phyloP scores from a whole-genome alignment of 2,329 filamentous ascomycete genomes.

The Orbilia ellipsospora region DNA sequence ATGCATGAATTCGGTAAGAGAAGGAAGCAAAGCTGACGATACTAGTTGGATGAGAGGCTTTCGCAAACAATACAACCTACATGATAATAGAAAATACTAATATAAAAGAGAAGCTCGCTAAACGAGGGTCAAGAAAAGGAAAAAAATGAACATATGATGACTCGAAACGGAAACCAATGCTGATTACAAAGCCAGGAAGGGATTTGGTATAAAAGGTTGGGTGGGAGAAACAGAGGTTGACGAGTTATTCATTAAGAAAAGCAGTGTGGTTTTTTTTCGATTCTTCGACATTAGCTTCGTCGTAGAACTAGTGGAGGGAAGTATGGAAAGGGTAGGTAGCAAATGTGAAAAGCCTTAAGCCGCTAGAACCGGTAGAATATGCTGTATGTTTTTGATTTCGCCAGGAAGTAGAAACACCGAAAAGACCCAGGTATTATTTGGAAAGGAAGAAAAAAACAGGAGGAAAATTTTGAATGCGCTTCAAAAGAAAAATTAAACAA shows the following conservation, averaged over 20 bases:
- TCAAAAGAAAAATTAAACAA: slow-evolving; percentile 37
- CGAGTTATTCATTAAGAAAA: slow-evolving; percentile 23
- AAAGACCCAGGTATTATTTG: slow-evolving; percentile 53
- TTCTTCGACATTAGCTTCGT: not conserved
- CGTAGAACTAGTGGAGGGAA: not conserved
- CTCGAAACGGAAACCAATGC: slow-evolving; percentile 18
- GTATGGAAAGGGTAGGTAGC: slow-evolving; percentile 9
- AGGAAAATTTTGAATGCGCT: slow-evolving; percentile 34
- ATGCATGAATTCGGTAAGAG: slow-evolving; percentile 46
- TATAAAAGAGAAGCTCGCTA: slow-evolving; percentile 45
- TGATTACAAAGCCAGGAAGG: slow-evolving; percentile 31
- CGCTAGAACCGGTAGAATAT: slow-evolving; percentile 59
- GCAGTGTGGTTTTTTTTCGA: not conserved
- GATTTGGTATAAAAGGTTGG: slow-evolving; percentile 10
- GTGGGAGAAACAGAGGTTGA: slow-evolving; percentile 58
- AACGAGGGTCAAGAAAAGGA: slow-evolving; percentile 50
- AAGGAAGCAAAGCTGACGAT: slow-evolving; percentile 27
- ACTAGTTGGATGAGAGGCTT: not conserved
- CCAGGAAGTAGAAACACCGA: slow-evolving; percentile 55
- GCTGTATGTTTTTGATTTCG: slow-evolving; percentile 48
- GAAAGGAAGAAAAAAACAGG: slow-evolving; percentile 21
- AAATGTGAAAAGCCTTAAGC: slow-evolving; percentile 19
- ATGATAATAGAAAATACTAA: slow-evolving; percentile 9
- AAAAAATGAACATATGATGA: slow-evolving; percentile 4
- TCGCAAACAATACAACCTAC: slow-evolving; percentile 24